phyloP scores from a whole-genome alignment of 177 flowering plant species.

The Vitis hybrid region DNA sequence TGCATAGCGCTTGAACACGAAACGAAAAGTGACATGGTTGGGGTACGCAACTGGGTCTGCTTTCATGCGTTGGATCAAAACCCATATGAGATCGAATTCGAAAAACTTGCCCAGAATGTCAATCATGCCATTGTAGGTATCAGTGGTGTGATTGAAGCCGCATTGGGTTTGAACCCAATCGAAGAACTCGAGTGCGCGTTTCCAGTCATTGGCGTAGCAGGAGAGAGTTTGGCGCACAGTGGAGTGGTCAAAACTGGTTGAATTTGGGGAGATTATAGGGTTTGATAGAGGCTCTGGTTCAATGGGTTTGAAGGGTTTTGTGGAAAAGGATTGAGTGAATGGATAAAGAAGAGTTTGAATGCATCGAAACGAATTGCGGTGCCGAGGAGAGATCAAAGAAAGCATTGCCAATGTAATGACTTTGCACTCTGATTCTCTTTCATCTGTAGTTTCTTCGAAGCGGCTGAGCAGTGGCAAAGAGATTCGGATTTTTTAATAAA shows the following conservation, averaged over 20 bases:
- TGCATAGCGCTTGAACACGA: conserved; percentile 74
- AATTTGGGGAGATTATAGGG: conserved; percentile 8
- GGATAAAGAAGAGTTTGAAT: conserved; percentile 4
- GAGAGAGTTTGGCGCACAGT: conserved; percentile 56
- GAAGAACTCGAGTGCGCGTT: conserved; percentile 75
- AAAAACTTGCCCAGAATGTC: conserved; percentile 83
- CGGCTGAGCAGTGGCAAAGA: too few species aligned
- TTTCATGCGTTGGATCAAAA: conserved; percentile 48
- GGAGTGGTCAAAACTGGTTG: conserved; percentile 28
- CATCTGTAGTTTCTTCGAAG: too few species aligned
- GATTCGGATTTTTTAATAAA: too few species aligned
- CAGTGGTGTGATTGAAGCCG: conserved; percentile 55
- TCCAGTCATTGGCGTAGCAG: conserved; percentile 73
- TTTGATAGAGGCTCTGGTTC: neutral
- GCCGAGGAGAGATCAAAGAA: conserved; percentile 11
- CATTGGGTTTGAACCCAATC: conserved; percentile 59
- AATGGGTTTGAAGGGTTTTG: conserved; percentile 10
- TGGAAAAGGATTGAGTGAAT: neutral
- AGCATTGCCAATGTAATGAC: conserved; percentile 1
- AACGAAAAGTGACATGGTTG: conserved; percentile 66
- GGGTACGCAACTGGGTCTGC: conserved; percentile 30
- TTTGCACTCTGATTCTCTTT: too few species aligned
- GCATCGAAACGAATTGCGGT: conserved; percentile 5
- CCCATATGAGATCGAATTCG: conserved; percentile 68
- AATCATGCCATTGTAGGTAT: conserved; percentile 65